Percentiles rank a stretch among this genome's conserved stretches.
These are phyloP conservation scores for Kuraishia hungarica DNA, from an alignment of 805 yeast species.

Conservation along the genomic window DNA sequence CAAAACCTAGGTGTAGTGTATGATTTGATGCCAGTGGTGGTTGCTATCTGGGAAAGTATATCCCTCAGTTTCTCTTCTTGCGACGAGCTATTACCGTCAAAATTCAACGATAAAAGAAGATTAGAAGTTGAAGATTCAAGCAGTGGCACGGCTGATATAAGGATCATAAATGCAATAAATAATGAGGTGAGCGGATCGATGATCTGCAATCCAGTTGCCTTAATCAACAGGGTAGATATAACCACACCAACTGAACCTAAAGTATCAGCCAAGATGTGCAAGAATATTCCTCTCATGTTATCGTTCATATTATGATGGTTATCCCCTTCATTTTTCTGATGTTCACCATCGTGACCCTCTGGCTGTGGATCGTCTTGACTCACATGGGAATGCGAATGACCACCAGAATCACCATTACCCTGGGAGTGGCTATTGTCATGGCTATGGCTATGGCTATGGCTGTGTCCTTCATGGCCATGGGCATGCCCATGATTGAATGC, in stretches of 20 bases:
- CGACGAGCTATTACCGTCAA: conserved; percentile 7
- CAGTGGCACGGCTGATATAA: conserved; percentile 77
- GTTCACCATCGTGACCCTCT: conserved; percentile 13
- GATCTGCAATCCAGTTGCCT: conserved; percentile 57
- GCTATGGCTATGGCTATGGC: conserved; percentile 25
- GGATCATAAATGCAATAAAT: conserved; percentile 73
- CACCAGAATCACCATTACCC: conserved; percentile 20
- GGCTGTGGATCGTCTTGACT: conserved; percentile 12
- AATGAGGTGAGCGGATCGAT: conserved; percentile 92
- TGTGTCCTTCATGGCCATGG: conserved; percentile 33
- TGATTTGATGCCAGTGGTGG: conserved; percentile 72
- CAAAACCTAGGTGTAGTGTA: conserved; percentile 90
- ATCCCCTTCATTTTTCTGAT: conserved; percentile 8
- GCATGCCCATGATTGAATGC: conserved; percentile 86
- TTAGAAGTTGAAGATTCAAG: conserved; percentile 73
- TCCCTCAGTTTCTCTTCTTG: conserved; percentile 59
- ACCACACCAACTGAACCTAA: conserved; percentile 96
- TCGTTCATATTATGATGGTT: conserved; percentile 42
- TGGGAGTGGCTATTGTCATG: conserved; percentile 8
- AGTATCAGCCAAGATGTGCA: conserved; percentile 93
- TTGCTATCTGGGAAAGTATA: conserved; percentile 57
- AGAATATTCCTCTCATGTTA: conserved; percentile 89
- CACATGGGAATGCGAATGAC: conserved; percentile 7
- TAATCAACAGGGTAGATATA: conserved; percentile 74
- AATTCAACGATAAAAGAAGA: conserved; percentile 54